phyloP scores from a whole-genome alignment of 2,329 filamentous ascomycete genomes.

The Endocalyx cinctus region DNA sequence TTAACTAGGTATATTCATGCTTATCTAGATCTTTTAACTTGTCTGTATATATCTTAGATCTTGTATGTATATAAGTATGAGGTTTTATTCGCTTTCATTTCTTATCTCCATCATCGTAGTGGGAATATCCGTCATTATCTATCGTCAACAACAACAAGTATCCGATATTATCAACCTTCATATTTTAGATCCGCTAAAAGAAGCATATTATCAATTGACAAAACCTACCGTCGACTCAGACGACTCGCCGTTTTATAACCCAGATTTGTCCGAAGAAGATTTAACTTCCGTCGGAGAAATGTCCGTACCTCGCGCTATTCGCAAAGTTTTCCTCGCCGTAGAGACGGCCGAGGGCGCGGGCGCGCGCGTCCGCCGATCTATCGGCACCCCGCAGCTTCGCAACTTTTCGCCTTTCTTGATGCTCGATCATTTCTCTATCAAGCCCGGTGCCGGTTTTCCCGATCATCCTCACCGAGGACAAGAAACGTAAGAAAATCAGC shows the following conservation, averaged over 20 bases:
- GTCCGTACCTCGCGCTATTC: constrained; percentile 70
- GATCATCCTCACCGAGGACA: constrained; percentile 83
- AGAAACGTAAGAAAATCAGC: constrained; percentile 45
- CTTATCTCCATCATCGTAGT: constrained; percentile 35
- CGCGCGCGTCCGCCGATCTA: constrained; percentile 78
- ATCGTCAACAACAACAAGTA: constrained; percentile 27
- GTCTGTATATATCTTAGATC: no score
- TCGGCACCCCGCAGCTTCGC: constrained; percentile 76
- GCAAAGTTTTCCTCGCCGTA: constrained; percentile 75
- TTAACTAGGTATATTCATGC: no score
- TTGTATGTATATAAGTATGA: no score
- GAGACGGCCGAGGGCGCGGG: constrained; percentile 88
- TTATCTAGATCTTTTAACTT: no score
- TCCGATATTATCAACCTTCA: no score
- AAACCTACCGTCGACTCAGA: constrained; percentile 11
- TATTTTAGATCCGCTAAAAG: no score
- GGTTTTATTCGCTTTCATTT: constrained; percentile 31
- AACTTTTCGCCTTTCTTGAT: constrained; percentile 93
- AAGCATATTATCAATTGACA: no score
- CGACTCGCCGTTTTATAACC: constrained; percentile 22
- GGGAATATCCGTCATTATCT: constrained; percentile 31
- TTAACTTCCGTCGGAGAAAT: no score
- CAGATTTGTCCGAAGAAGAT: constrained; percentile 18
- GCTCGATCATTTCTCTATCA: constrained; percentile 87
- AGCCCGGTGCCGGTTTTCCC: constrained; percentile 79